Conservation (phyloP, 2,329 filamentous ascomycete genomes). For the Graphilbum ipis-grandicollis region DNA sequence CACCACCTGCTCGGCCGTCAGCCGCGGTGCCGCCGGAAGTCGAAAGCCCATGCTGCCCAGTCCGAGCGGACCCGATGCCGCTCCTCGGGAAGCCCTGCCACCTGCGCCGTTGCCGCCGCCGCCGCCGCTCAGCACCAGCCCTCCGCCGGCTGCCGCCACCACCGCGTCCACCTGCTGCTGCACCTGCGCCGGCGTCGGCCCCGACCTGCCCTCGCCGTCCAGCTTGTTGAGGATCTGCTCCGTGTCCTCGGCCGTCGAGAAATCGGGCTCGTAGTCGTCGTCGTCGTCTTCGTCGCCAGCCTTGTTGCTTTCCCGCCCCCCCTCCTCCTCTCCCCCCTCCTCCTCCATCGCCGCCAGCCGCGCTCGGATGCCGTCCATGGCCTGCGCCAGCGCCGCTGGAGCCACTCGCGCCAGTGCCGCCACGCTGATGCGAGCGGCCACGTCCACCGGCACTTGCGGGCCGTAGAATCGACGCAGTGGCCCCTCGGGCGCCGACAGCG, state of each 20-base stretch:
- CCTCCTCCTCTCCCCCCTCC: slow-evolving; percentile 24
- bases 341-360: slow-evolving; percentile 29
- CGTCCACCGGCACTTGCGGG: slow-evolving; percentile 53
- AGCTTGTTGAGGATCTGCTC: slow-evolving; percentile 66
- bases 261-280: slow-evolving; percentile 86
- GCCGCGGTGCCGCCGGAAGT: slow-evolving; percentile 56
- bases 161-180: neutral
- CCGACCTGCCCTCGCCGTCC: slow-evolving; percentile 43
- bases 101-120: neutral
- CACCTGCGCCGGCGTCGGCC: slow-evolving; percentile 18
- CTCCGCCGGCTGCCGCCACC: neutral
- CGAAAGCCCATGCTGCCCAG: no score
- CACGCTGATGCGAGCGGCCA: slow-evolving; percentile 69
- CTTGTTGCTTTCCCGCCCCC: slow-evolving; percentile 18
- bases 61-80: no score
- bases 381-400: slow-evolving; percentile 47
- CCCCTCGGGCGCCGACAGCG: slow-evolving; percentile 59
- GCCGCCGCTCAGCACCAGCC: neutral
- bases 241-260: slow-evolving; percentile 56
- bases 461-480: slow-evolving; percentile 70
- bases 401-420: slow-evolving; percentile 61
- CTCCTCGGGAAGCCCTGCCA: no score
- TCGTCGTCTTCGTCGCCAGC: slow-evolving; percentile 49
- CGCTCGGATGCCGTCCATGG: slow-evolving; percentile 42
- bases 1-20: slow-evolving; percentile 55